Base-by-base conservation (phyloP, 257 asterid species). In the Petunia axillaris region DNA sequence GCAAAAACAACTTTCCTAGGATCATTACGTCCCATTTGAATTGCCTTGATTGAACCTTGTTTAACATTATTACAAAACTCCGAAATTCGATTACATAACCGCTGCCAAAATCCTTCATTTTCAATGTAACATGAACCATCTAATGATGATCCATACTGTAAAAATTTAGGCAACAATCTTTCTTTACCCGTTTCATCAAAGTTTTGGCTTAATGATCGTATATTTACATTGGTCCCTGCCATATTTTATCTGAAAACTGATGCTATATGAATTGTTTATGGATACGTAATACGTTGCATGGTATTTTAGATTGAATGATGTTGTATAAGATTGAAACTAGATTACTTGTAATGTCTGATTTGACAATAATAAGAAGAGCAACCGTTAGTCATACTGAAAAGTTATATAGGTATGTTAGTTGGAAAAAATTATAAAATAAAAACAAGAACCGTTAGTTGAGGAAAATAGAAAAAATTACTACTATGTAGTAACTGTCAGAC, bases 1-100 rank as follows among this genome's bases (percentile, higher is more conserved):
- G 97, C 91, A 65, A 92, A 92, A 9, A 92, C 82, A 79, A 87
- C 89, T 71, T 92, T 92, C 37, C 97, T 79, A 8, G 94, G 97
- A 82, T 92, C 97, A 75, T 90, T 82, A 64, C 85, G 87, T 35
- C 97, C 97, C 94, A 91, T 91, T 5, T 79, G 78, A 60, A 80
- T 80, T 0, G 91, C 84, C 46, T 80, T 86, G 63, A 83, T 40
- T 2, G 85, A 84, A 16, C 80, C 66, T 14, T 82, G 88, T 57
- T 75, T 65, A 7, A 87, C 75, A 52, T 79, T 48, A 50, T 13
- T 78, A 78, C 88, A 87, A 74, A 82, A 73, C 9, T 48, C 54
- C 37, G 84, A 60, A 6, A 87, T 11, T 35, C 83, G 77, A 38
- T 83, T 90, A 2, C 82, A 41, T 38, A 81, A 16, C 6, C 79